A percentile compares a stretch with the other conserved stretches of the same genome.
Evolutionary conservation across 345 rosid species (phyloP).

Genomic region (Ceriops decandra): DNA sequence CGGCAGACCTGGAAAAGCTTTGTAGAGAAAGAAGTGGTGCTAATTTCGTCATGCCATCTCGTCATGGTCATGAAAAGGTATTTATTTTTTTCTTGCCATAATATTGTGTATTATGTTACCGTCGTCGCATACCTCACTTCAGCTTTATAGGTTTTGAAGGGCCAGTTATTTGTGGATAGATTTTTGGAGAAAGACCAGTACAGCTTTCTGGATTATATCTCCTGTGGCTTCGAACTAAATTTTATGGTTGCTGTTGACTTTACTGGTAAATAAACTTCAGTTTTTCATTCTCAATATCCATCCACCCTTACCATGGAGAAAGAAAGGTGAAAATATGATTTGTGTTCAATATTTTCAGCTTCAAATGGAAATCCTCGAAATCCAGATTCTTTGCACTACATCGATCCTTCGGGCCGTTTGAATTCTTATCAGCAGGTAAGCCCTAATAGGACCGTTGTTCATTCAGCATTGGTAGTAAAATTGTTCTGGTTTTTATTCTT

Average conservation of each 20-base stretch:
- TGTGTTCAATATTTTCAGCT: constrained; percentile 39
- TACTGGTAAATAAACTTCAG: constrained; percentile 49
- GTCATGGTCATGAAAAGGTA: constrained; percentile 58
- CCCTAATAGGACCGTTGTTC: not conserved
- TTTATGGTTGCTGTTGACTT: constrained; percentile 96
- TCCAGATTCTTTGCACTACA: constrained; percentile 74
- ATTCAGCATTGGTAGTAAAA: not conserved
- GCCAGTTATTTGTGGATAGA: constrained; percentile 70
- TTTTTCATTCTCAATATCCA: not conserved
- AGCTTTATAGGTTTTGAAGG: constrained; percentile 50
- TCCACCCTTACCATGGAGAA: not conserved
- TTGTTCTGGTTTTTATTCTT: not conserved
- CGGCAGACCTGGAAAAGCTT: constrained; percentile 61
- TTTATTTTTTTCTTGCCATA: constrained; percentile 4
- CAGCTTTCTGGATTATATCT: constrained; percentile 81
- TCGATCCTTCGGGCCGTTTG: constrained; percentile 67
- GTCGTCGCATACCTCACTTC: constrained; percentile 4
- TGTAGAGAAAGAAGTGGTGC: constrained; percentile 41
- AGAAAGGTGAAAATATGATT: not conserved
- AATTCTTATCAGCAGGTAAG: constrained; percentile 80
- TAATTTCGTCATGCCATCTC: constrained; percentile 44
- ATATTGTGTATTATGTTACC: constrained; percentile 4
- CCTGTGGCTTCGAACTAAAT: constrained; percentile 75
- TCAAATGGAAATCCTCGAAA: constrained; percentile 77
- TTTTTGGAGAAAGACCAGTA: constrained; percentile 58